Evolutionary conservation across 2,329 filamentous ascomycete genomes (phyloP), one percentile per base, ranked within the genome.

Genomic region (Colletotrichum sp.): DNA sequence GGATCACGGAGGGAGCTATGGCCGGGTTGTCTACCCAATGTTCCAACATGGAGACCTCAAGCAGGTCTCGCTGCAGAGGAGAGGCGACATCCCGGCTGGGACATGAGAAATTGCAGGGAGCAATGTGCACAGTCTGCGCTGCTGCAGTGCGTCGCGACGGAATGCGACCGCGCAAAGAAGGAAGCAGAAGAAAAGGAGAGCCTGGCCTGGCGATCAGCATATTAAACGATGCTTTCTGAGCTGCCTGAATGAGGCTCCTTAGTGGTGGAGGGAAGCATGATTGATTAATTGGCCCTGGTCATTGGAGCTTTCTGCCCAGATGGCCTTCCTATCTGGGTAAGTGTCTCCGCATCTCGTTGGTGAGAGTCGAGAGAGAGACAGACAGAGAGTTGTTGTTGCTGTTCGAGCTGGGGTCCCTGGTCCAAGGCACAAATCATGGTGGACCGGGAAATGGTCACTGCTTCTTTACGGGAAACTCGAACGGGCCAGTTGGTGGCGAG

Each of bases 201-300:
- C 44, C 44, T 52, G 44, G n/a, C 18, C 65, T 22, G 71, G 28
- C 32, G 66, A 75, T 75, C 75, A 30, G 34, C 60, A 62, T 76
- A 63, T 28, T 32, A 30, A 52, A 65, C 22, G 52, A 48, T 32
- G 60, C 48, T 32, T 72, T 66, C 36, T 30, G 71, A 75, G 74
- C 75, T 75, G 65, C 75, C 65, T 71, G n/a, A 48, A 71, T 67
- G 66, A 76, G 71, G 75, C 71, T 75, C 65, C 65, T 57, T n/a
- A 30, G 28, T 60, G 55, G 60, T 65, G 24, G 24, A 24, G 24
- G 60, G 39, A 52, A 64, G 55, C 24, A 52, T 28, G 26, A 68
- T 71, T 71, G 60, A 70, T 62, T 57, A 71, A 66, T 30, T 48
- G 32, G 32, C 39, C 62, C 62, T 24, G 30, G 62, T 57, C 30